Percentiles rank a stretch among this genome's conserved stretches.
These are phyloP conservation scores for Aspergillus baeticus DNA, from an alignment of 495 filamentous ascomycete species.

Conservation along the genomic window DNA sequence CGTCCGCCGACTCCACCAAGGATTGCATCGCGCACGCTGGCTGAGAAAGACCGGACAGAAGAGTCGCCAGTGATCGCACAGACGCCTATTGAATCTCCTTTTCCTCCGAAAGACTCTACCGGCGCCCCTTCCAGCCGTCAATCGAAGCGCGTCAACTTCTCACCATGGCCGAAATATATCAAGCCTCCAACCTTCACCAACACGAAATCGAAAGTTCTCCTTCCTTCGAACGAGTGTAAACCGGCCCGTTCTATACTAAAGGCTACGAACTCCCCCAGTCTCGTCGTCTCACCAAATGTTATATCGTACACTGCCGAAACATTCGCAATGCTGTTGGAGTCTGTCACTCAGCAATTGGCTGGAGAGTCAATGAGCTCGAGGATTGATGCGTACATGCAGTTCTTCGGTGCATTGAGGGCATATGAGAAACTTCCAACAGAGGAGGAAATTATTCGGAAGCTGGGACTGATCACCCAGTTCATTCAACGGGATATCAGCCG, in stretches of 20 bases:
- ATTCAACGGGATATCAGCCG: conserved; percentile 72
- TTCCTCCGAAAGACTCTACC: conserved; percentile 38
- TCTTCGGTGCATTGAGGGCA: conserved; percentile 71
- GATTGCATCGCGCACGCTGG: conserved; percentile 47
- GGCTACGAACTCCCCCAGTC: conserved; percentile 45
- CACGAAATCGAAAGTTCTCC: conserved; percentile 44
- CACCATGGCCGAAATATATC: conserved; percentile 69
- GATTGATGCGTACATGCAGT: conserved; percentile 81
- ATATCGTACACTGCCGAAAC: conserved; percentile 39
- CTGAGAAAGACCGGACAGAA: conserved; percentile 26
- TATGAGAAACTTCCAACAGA: conserved; percentile 74
- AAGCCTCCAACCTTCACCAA: conserved; percentile 52
- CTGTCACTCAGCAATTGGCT: conserved; percentile 73
- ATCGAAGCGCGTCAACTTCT: conserved; percentile 75
- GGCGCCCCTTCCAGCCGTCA: conserved; percentile 37
- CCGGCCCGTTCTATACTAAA: conserved; percentile 89
- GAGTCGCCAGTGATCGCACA: conserved; percentile 36
- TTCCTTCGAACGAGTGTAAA: conserved; percentile 62
- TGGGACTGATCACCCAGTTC: conserved; percentile 70
- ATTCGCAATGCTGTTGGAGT: conserved; percentile 76
- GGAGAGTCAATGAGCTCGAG: conserved; percentile 64
- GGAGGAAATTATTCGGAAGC: conserved; percentile 69
- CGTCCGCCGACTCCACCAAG: conserved; percentile 63
- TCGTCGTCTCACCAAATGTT: conserved; percentile 34
- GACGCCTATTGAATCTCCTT: conserved; percentile 51